Base-by-base conservation (phyloP, 2,329 filamentous ascomycete species). In the Dryadomyces sulphureus region DNA sequence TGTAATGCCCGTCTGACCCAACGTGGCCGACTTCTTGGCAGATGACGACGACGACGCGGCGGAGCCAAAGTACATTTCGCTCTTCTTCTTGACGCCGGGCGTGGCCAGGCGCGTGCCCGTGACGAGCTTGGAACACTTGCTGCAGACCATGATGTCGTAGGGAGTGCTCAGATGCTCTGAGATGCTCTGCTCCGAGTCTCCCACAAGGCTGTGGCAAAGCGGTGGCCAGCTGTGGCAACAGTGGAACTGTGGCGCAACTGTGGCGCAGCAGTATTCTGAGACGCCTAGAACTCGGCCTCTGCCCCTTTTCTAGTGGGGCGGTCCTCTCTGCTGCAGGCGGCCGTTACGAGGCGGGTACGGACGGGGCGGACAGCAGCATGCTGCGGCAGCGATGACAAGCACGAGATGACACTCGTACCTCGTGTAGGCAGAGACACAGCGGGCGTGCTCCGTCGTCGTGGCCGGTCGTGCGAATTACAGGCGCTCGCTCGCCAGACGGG, bases 11-110 rank as follows among this genome's bases (percentile, higher is more conserved):
- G 67, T 74, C 49, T 70, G 68, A 5, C 75, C 75, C 30, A 77
- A 53, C 2, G 75, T 80, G 34, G 72, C 63, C 20, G 72, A 68
- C 46, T 65, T 69, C 49, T 64, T 63, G 41, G 57, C 59, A 49
- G 50, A 61, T 58, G 67, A 58, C 20, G 65, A 63, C 39, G 62
- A 59, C 3, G 63, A 62, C 12, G 71, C 65, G 1, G 74, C 61
- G 2, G 76, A 80, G 41, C 77, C 77, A 55, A 76, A 72, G 59
- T 80, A 81, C 63, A 81, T 76, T 45, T 81, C 77, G 56, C 62
- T 75, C 66, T 77, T 81, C 63, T 76, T 77, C 62, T 81, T 81
- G 50, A 81, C 77, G 24, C 68, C 72, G 0, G 77, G 77, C 0
- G 77, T 81, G 50, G 74, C 76, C 47, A 81, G 70, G 12, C 72